Percentiles rank a stretch among this genome's conserved stretches.
These are phyloP conservation scores for Pythium sp. DNA, from an alignment of 352 stramenopile genomes.

Conservation along the genomic window DNA sequence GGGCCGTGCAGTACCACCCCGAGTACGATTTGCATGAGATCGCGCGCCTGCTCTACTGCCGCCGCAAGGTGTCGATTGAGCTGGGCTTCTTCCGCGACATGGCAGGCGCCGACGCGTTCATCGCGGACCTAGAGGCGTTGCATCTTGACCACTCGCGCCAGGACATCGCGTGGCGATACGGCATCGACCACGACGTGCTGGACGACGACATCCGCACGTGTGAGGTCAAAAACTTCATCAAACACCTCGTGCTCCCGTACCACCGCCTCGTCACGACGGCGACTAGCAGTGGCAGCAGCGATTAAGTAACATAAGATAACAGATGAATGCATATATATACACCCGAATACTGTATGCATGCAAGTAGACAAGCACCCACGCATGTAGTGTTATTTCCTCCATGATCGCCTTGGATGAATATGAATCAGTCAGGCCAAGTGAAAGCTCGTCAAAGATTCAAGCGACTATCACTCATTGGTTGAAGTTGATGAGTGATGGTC, in stretches of 20 bases:
- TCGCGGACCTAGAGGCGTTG: slow-evolving; percentile 57
- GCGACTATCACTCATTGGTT: not conserved
- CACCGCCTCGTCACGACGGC: slow-evolving; percentile 14
- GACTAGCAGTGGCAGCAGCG: not conserved
- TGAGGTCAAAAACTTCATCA: slow-evolving; percentile 75
- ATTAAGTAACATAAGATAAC: not conserved
- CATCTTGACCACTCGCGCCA: slow-evolving; percentile 43
- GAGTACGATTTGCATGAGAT: slow-evolving; percentile 82
- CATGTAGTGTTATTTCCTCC: too few relatives aligned
- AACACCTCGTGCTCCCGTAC: slow-evolving; percentile 69
- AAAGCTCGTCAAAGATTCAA: not conserved
- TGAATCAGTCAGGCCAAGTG: not conserved
- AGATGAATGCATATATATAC: not conserved
- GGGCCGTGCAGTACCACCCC: slow-evolving; percentile 74
- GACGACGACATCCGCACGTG: slow-evolving; percentile 60
- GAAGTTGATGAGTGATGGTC: not conserved
- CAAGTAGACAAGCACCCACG: not conserved
- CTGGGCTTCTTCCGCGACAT: slow-evolving; percentile 65
- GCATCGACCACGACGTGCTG: slow-evolving; percentile 66
- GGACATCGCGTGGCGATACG: slow-evolving; percentile 63
- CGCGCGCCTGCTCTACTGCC: slow-evolving; percentile 63
- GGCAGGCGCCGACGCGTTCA: slow-evolving; percentile 40
- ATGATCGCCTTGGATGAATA: not conserved
- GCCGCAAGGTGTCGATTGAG: slow-evolving; percentile 55
- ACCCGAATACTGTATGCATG: not conserved